These are phyloP conservation scores for Ogataea paraovalis DNA, from an alignment of 805 yeast species.

Conservation along the genomic window DNA sequence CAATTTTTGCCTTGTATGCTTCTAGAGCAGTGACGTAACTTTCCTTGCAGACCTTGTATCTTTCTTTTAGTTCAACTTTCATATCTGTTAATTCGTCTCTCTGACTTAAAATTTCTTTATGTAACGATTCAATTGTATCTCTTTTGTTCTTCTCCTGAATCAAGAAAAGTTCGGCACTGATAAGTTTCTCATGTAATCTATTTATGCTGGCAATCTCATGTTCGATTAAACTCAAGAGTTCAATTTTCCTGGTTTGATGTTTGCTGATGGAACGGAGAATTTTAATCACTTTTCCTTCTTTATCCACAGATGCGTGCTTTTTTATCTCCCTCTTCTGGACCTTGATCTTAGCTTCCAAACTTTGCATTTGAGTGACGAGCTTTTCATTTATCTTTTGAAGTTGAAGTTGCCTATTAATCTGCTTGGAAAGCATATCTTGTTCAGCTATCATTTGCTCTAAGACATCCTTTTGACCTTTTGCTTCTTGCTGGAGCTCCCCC, in stretches of 20 bases:
- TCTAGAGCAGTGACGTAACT: constrained; percentile 18
- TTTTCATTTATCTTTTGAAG: constrained; percentile 1
- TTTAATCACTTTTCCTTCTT: constrained; percentile 6
- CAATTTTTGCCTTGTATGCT: constrained; percentile 34
- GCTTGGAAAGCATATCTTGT: neutral
- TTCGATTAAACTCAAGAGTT: constrained; percentile 6
- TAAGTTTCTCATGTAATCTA: constrained; percentile 25
- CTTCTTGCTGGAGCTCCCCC: neutral
- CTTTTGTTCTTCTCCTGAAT: constrained; percentile 39
- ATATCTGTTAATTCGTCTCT: constrained; percentile 23
- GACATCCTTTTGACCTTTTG: neutral
- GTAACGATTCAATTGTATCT: constrained; percentile 22
- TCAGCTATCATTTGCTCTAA: neutral
- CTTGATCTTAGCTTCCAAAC: neutral
- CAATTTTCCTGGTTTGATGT: constrained; percentile 7
- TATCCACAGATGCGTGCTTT: constrained; percentile 9
- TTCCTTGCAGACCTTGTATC: constrained; percentile 18
- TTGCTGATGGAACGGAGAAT: neutral
- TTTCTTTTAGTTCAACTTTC: constrained; percentile 10
- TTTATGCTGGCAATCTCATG: constrained; percentile 20
- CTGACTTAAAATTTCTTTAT: constrained; percentile 26
- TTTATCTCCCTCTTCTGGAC: constrained; percentile 10
- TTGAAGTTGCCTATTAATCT: neutral
- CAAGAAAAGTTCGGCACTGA: constrained; percentile 15
- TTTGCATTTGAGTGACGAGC: neutral